Evolutionary conservation across 345 rosid species (phyloP), one percentile per base, ranked within the genome.

Genomic region (Draba incana): DNA sequence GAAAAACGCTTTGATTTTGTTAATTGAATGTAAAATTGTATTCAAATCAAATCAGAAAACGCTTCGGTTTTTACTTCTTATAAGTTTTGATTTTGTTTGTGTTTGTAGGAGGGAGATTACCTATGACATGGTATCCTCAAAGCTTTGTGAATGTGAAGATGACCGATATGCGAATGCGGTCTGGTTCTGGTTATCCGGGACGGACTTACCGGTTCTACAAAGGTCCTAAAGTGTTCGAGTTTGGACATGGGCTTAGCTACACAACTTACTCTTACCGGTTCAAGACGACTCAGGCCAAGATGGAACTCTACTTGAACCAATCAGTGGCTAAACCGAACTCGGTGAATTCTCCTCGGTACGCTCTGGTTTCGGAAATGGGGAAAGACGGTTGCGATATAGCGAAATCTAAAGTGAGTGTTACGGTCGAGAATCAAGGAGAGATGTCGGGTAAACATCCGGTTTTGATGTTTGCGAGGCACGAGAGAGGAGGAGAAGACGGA

Each of bases 101-200:
- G 55, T 27, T 57, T 55, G 20, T 85, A 90, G 96, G 96, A 38
- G 97, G 97, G 63, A 90, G 94, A 75, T 57, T 93, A 73, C 96
- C 96, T 3, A 38, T 90, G 68, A 93, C 98, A 15, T 90, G 96
- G 95, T 93, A 93, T 74, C 97, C 96, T 1, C 78, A 83, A 38
- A 84, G 78, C 27, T 94, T 79, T 63, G 72, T 78, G 71, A 74
- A 82, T 50, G 80, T 94, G 42, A 81, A 88, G 37, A 88, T 91
- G 97, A 87, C 92, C 24, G 93, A 90, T 70, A 90, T 88, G 97
- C 80, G 92, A 67, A 90, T 91, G 96, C 74, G 96, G 15, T 82
- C 97, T 3, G 70, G 84, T 2, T 48, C 81, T 6, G 88, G 85
- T 49, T 88, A 94, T 66, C 96, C 97, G 5, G 95, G 99, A 38